A percentile compares a stretch with the other conserved stretches of the same genome.
These are phyloP conservation scores for Alternaria gansuensis DNA, from an alignment of 2,329 filamentous ascomycete genomes.

Conservation along the genomic window DNA sequence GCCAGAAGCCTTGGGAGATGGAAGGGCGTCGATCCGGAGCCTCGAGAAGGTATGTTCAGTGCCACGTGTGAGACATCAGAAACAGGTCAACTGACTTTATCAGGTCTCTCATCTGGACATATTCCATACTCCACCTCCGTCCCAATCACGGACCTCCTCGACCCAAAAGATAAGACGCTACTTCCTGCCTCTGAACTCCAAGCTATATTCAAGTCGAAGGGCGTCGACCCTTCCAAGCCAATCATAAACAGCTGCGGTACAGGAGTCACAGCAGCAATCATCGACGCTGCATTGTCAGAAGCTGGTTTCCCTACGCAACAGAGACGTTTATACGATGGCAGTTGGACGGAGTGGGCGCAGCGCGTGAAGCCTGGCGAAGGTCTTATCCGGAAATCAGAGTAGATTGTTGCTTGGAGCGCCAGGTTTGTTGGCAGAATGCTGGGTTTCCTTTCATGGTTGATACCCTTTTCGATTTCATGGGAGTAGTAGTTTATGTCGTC, in stretches of 20 bases:
- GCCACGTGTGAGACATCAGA: neutral
- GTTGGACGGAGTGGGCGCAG: conserved; percentile 91
- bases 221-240: conserved; percentile 79
- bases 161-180: conserved; percentile 82
- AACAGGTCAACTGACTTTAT: conserved; percentile 3
- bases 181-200: conserved; percentile 75
- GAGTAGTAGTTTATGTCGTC: neutral
- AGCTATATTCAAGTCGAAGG: conserved; percentile 79
- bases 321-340: conserved; percentile 89
- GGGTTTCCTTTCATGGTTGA: conserved; percentile 13
- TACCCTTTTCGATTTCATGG: conserved; percentile 15
- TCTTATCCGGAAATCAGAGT: conserved; percentile 65
- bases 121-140: conserved; percentile 88
- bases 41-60: conserved; percentile 70
- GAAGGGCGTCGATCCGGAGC: conserved; percentile 83
- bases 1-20: conserved; percentile 83
- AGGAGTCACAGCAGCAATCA: conserved; percentile 89
- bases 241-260: conserved; percentile 92
- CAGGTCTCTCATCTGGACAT: conserved; percentile 80
- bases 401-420: neutral
- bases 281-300: conserved; percentile 85
- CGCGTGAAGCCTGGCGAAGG: conserved; percentile 68
- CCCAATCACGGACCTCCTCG: conserved; percentile 80
- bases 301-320: conserved; percentile 76
- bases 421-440: neutral